phyloP scores from a whole-genome alignment of 306 rosid species.

The Casuarina cunninghamiana region DNA sequence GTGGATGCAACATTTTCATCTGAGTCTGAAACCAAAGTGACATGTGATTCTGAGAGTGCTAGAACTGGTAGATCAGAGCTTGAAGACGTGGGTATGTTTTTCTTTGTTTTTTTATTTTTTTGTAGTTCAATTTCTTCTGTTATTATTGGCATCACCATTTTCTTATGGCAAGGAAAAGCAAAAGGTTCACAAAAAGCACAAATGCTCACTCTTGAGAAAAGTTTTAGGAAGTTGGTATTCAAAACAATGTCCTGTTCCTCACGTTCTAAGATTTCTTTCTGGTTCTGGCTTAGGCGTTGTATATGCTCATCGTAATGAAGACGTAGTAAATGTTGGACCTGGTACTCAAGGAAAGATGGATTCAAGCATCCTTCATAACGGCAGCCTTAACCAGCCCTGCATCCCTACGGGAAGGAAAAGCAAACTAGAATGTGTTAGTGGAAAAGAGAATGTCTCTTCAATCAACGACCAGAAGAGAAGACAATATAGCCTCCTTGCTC shows the following conservation, averaged over 20 bases:
- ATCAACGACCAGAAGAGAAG: constrained; percentile 52
- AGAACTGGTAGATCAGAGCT: constrained; percentile 47
- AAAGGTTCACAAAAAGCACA: not conserved
- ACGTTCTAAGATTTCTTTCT: not conserved
- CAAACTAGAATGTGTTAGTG: constrained; percentile 28
- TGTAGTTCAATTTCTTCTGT: constrained; percentile 7
- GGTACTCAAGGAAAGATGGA: constrained; percentile 38
- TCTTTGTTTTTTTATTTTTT: constrained; percentile 17
- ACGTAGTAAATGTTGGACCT: constrained; percentile 61
- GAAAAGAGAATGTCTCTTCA: constrained; percentile 34
- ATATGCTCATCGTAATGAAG: constrained; percentile 86
- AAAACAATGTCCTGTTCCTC: not conserved
- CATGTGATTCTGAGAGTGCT: constrained; percentile 31
- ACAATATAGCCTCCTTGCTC: constrained; percentile 63
- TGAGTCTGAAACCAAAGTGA: constrained; percentile 37
- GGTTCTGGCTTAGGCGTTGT: constrained; percentile 54
- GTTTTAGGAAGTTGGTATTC: not conserved
- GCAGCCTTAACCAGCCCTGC: constrained; percentile 30
- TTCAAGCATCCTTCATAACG: constrained; percentile 23
- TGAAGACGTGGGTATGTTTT: constrained; percentile 67
- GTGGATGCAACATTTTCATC: constrained; percentile 20
- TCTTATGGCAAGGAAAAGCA: not conserved
- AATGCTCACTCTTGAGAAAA: not conserved
- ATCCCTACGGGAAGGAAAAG: constrained; percentile 29
- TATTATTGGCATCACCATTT: not conserved